These are phyloP conservation scores for Penicillium sp. DNA, from an alignment of 2,329 filamentous ascomycete genomes.

Conservation along the genomic window DNA sequence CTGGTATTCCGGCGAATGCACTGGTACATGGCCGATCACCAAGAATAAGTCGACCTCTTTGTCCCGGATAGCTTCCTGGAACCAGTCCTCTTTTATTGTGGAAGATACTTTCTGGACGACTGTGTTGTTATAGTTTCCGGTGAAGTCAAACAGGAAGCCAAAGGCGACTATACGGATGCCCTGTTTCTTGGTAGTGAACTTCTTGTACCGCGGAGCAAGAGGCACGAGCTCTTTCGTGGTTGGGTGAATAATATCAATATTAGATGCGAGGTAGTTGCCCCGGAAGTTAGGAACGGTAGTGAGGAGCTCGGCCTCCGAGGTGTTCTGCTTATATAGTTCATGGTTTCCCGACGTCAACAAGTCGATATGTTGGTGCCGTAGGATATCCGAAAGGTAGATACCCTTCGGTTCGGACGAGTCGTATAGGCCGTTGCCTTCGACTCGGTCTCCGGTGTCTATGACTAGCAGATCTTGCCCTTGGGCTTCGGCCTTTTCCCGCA, in stretches of 20 bases:
- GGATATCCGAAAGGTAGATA: constrained; percentile 83
- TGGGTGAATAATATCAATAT: constrained; percentile 82
- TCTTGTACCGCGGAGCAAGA: constrained; percentile 79
- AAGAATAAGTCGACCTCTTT: constrained; percentile 81
- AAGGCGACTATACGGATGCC: constrained; percentile 82
- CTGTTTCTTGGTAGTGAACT: constrained; percentile 89
- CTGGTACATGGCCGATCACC: constrained; percentile 80
- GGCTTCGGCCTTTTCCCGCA: constrained; percentile 75
- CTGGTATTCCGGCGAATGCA: constrained; percentile 77
- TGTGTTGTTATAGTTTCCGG: constrained; percentile 86
- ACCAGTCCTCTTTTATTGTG: constrained; percentile 83
- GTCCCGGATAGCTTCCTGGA: constrained; percentile 79
- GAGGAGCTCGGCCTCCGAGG: constrained; percentile 75
- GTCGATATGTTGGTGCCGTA: constrained; percentile 79
- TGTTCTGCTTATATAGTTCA: constrained; percentile 82
- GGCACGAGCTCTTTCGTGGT: constrained; percentile 70
- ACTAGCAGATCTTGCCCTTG: constrained; percentile 82
- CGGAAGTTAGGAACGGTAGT: constrained; percentile 81
- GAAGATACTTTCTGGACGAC: constrained; percentile 77
- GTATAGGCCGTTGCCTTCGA: constrained; percentile 94
- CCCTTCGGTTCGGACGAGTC: constrained; percentile 88
- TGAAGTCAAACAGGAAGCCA: constrained; percentile 95
- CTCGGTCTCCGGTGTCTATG: constrained; percentile 90
- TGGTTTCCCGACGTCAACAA: constrained; percentile 89
- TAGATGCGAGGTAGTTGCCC: constrained; percentile 82